Percentiles rank a stretch among this genome's conserved stretches.
phyloP scores from a whole-genome alignment of 106 monocot species.

The Xerophyta viscosa region DNA sequence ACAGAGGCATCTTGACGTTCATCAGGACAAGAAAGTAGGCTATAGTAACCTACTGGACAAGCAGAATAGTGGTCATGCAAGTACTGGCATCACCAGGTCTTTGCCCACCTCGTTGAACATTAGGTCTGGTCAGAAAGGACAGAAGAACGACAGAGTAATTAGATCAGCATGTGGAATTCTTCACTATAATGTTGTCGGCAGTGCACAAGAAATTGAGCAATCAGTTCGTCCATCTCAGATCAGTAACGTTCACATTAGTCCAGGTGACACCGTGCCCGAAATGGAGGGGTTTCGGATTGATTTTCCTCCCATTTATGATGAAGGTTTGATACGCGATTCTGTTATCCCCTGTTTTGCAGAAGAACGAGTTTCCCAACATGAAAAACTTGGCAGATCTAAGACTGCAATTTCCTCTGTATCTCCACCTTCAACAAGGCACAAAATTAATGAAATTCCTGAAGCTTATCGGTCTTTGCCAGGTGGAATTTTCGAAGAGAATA shows the following conservation, averaged over 20 bases:
- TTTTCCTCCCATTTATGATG: slow-evolving; percentile 8
- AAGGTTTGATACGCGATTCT: slow-evolving; percentile 18
- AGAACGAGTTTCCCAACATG: slow-evolving; percentile 25
- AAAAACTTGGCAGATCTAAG: slow-evolving; percentile 22
- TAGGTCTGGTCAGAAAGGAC: slow-evolving; percentile 5
- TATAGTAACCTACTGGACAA: neutral
- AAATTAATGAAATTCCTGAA: slow-evolving; percentile 25
- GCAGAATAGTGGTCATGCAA: slow-evolving; percentile 1
- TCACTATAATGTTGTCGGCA: neutral
- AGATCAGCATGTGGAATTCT: slow-evolving; percentile 1
- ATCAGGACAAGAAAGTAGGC: slow-evolving; percentile 12
- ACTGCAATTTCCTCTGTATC: slow-evolving; percentile 9
- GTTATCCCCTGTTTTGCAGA: slow-evolving; percentile 18
- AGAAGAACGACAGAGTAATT: slow-evolving; percentile 1
- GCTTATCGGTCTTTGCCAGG: slow-evolving; percentile 31
- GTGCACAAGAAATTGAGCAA: slow-evolving; percentile 2
- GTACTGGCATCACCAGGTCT: slow-evolving; percentile 21
- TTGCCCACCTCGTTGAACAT: slow-evolving; percentile 3
- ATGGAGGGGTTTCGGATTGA: slow-evolving; percentile 42
- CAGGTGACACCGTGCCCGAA: slow-evolving; percentile 29
- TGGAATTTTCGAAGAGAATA: slow-evolving; percentile 16
- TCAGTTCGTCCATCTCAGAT: neutral
- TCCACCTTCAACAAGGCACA: slow-evolving; percentile 16
- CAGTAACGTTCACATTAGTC: slow-evolving; percentile 2
- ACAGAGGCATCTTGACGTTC: slow-evolving; percentile 19